Percentiles rank a stretch among this genome's conserved stretches.
These are phyloP conservation scores for Selaginella moellendorffii DNA, from an alignment of 75 land plant genomes.

Conservation along the genomic window DNA sequence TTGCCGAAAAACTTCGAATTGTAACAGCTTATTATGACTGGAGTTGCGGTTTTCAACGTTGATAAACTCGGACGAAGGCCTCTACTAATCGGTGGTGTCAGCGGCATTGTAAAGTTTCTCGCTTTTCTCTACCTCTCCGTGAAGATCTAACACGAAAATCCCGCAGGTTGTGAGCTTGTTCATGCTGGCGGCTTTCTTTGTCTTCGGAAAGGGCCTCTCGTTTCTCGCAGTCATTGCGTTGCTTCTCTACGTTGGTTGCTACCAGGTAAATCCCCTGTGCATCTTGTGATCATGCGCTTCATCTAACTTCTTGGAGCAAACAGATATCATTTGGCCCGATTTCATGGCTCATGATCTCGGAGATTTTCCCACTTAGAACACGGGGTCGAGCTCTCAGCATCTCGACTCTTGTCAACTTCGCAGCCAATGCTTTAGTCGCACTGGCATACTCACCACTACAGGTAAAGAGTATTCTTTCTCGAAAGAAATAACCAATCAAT, in stretches of 20 bases:
- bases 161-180: constrained; percentile 47
- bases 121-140: not conserved
- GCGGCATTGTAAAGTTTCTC: constrained; percentile 44
- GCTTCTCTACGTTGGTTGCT: constrained; percentile 60
- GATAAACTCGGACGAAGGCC: constrained; percentile 91
- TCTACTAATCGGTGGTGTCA: constrained; percentile 69
- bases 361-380: constrained; percentile 87
- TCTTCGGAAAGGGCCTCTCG: constrained; percentile 27
- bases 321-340: constrained; percentile 97
- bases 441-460: constrained; percentile 80
- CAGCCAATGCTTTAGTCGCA: constrained; percentile 85
- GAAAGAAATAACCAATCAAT: not conserved
- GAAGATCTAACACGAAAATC: not conserved
- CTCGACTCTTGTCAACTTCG: constrained; percentile 74
- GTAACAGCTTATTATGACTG: constrained; percentile 79
- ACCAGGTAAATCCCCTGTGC: constrained; percentile 42
- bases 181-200: constrained; percentile 52
- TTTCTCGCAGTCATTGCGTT: constrained; percentile 55
- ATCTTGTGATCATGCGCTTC: not conserved
- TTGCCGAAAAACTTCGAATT: not conserved
- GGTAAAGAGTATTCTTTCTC: too few relatives aligned
- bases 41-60: constrained; percentile 74
- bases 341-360: constrained; percentile 96
- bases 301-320: not conserved
- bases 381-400: constrained; percentile 88